Evolutionary conservation across 345 rosid genomes (phyloP).

Genomic region (Hevea brasiliensis): DNA sequence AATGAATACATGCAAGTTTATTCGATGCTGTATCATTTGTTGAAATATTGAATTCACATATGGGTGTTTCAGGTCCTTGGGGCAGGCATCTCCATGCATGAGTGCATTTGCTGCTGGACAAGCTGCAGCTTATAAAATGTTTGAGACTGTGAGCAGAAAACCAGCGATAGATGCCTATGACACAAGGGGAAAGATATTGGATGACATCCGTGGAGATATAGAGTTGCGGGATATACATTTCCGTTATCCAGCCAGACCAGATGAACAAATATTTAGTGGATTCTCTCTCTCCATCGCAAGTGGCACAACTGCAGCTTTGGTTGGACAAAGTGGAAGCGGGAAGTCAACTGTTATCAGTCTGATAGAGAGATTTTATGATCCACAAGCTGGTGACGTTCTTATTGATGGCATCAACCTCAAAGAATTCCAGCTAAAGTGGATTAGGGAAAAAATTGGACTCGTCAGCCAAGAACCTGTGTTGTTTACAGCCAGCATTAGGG

Average conservation of each 20-base stretch:
- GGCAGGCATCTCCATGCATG: slow-evolving; percentile 75
- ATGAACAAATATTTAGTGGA: slow-evolving; percentile 62
- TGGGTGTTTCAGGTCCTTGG: slow-evolving; percentile 60
- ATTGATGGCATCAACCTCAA: slow-evolving; percentile 65
- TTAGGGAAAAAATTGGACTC: slow-evolving; percentile 67
- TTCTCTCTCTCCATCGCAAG: slow-evolving; percentile 63
- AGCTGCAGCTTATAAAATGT: slow-evolving; percentile 81
- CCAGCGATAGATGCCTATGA: slow-evolving; percentile 69
- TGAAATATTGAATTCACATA: neutral
- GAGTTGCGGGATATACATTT: slow-evolving; percentile 64
- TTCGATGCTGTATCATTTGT: neutral
- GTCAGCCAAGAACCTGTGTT: slow-evolving; percentile 87
- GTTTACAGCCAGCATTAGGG: slow-evolving; percentile 66
- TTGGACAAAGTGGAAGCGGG: slow-evolving; percentile 90
- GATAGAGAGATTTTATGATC: slow-evolving; percentile 83
- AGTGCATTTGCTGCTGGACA: slow-evolving; percentile 74
- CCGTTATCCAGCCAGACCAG: slow-evolving; percentile 77
- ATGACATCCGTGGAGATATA: slow-evolving; percentile 65
- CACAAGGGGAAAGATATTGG: slow-evolving; percentile 47
- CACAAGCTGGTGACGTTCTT: slow-evolving; percentile 59
- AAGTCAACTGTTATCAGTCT: slow-evolving; percentile 80
- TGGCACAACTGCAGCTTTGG: slow-evolving; percentile 73
- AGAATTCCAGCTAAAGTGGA: slow-evolving; percentile 76
- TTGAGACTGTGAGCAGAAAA: slow-evolving; percentile 66
- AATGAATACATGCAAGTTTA: too few relatives aligned